Base-by-base conservation (phyloP, 1,139 yeast species). In the Sugiyamaella japonica region DNA sequence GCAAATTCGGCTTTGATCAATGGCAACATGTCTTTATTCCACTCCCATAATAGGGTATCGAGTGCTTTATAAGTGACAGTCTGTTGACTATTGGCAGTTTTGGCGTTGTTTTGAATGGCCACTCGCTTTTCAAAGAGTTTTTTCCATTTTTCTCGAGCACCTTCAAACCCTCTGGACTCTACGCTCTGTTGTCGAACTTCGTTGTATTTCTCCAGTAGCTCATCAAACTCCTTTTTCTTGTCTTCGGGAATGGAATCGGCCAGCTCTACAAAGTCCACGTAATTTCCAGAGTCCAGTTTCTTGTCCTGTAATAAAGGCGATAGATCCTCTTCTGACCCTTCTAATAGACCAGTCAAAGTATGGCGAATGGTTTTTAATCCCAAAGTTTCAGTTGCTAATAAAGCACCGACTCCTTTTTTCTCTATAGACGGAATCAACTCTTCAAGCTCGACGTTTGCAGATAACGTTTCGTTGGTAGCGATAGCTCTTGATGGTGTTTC, bases 291-390 rank as follows among this genome's bases (percentile, higher is more conserved):
- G 36, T 73, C 74, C 16, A 74, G 60, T 41, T 71, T 71, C 53
- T 75, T 68, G 48, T 69, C 73, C 46, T 61, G 66, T 44, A 63
- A 57, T 15, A 66, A 62, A 9, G 71, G 72, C n/a, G 64, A 60
- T 43, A 63, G 50, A 48, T 53, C 57, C 34, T 55, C 61, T 50
- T 43, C 51, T 43, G 61, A 57, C 20, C 59, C 64, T 23, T 66
- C 59, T 36, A 66, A 57, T 43, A 93, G 76, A 0, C 95, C 97
- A 39, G 83, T 68, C 38, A 91, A 76, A 1, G 95, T 82, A 63
- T 88, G 89, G 67, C 95, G 82, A 56, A 91, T 86, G 12, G 86
- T 86, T 63, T 85, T 85, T 72, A 91, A 78, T 6, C 96, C 95
- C 60, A 84, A 81, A 0, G 97, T 83, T 49, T 85, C 85, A 7